These are phyloP conservation scores for Stipa capillata DNA, from an alignment of 176 grass and related monocot genomes.

Conservation along the genomic window DNA sequence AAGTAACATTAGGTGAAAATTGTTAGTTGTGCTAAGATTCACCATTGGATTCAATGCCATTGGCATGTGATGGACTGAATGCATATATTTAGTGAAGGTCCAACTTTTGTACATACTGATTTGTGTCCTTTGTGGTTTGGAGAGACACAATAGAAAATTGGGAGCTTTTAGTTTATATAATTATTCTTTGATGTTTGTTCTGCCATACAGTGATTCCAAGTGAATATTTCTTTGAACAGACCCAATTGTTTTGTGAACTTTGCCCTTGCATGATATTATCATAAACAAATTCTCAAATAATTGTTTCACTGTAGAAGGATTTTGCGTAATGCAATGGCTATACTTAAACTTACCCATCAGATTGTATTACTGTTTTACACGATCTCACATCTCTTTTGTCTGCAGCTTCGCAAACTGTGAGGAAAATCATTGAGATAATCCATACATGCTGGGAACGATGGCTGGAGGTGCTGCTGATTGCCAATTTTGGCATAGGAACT, in stretches of 20 bases:
- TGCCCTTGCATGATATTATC: background rate
- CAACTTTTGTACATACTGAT: background rate
- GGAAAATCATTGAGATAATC: slow-evolving; percentile 99
- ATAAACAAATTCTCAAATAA: background rate
- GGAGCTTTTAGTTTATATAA: background rate
- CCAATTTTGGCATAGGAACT: slow-evolving; percentile 94
- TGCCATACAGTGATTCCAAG: slow-evolving; percentile 7
- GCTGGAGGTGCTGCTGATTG: slow-evolving; percentile 95
- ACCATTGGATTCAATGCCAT: background rate
- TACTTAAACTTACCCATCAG: background rate
- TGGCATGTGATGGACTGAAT: background rate
- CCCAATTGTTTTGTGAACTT: background rate
- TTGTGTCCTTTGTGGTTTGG: background rate
- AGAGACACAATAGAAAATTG: background rate
- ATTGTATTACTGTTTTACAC: background rate
- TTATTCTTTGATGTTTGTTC: background rate
- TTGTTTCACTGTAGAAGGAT: background rate
- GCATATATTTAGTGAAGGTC: slow-evolving; percentile 24
- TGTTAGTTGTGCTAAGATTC: background rate
- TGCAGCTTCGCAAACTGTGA: slow-evolving; percentile 86
- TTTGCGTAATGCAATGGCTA: background rate
- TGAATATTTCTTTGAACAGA: slow-evolving; percentile 7
- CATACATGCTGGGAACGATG: slow-evolving; percentile 97
- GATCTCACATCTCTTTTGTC: background rate
- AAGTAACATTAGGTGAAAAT: no score